A percentile compares a stretch with the other conserved stretches of the same genome.
phyloP scores from a whole-genome alignment of 2,329 filamentous ascomycete species.

The Talaromyces rugulosus region DNA sequence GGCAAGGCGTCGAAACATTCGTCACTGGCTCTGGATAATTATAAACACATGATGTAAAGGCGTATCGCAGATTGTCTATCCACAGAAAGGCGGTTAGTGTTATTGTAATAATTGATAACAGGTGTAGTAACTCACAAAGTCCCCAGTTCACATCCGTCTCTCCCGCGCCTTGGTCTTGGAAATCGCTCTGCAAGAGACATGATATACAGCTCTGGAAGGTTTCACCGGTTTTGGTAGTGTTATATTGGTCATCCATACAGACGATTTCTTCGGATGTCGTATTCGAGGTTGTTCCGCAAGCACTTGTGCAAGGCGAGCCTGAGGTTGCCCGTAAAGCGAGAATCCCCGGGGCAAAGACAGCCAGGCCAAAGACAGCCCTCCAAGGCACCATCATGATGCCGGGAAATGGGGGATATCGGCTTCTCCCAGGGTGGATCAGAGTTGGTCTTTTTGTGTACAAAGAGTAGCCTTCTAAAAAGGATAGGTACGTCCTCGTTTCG shows the following conservation, averaged over 20 bases:
- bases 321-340: constrained; percentile 27
- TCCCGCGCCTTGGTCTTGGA: constrained; percentile 26
- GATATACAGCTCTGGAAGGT: constrained; percentile 38
- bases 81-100: constrained; percentile 12
- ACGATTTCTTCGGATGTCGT: constrained; percentile 39
- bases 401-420: background rate
- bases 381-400: constrained; percentile 4
- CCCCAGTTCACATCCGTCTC: constrained; percentile 44
- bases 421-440: background rate
- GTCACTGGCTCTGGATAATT: constrained; percentile 31
- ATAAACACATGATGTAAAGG: constrained; percentile 42
- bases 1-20: constrained; percentile 41
- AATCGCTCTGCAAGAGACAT: constrained; percentile 39
- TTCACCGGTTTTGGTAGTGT: constrained; percentile 27
- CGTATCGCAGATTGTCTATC: constrained; percentile 43
- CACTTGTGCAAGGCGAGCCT: constrained; percentile 36
- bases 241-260: constrained; percentile 37
- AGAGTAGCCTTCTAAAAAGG: background rate
- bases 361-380: constrained; percentile 18
- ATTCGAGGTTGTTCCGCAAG: constrained; percentile 29
- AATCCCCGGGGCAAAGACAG: constrained; percentile 20
- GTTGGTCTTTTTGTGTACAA: background rate
- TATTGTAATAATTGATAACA: background rate
- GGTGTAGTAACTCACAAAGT: constrained; percentile 33
- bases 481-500: background rate